These are phyloP conservation scores for Saturnispora galanensis DNA, from an alignment of 805 yeast species.

Conservation along the genomic window DNA sequence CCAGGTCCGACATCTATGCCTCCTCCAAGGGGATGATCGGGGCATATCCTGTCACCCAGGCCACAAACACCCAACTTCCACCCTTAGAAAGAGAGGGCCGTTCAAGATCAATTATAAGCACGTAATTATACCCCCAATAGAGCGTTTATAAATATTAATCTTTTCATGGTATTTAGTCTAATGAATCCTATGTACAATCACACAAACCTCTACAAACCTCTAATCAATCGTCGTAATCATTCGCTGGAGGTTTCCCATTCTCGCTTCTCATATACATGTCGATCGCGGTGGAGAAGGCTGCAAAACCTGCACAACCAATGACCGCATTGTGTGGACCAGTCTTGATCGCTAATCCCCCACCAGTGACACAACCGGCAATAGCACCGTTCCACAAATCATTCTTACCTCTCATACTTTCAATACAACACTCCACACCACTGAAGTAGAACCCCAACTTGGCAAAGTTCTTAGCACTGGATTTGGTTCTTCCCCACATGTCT, in stretches of 20 bases:
- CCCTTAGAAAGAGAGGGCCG: slow-evolving; percentile 72
- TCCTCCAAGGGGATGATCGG: slow-evolving; percentile 91
- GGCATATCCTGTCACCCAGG: slow-evolving; percentile 62
- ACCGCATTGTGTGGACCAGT: slow-evolving; percentile 90
- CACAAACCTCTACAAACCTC: not conserved
- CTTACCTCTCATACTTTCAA: slow-evolving; percentile 79
- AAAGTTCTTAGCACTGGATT: slow-evolving; percentile 83
- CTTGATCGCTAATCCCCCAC: slow-evolving; percentile 88
- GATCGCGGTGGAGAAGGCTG: slow-evolving; percentile 85
- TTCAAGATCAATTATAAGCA: slow-evolving; percentile 14
- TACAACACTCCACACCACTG: slow-evolving; percentile 85
- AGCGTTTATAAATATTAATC: not conserved
- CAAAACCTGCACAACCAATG: slow-evolving; percentile 95
- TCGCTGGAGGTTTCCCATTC: slow-evolving; percentile 69
- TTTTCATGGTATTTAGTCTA: not conserved
- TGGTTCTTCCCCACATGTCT: slow-evolving; percentile 89
- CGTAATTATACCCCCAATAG: not conserved
- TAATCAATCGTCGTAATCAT: slow-evolving; percentile 67
- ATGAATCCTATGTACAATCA: not conserved
- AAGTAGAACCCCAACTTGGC: slow-evolving; percentile 88
- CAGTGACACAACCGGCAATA: slow-evolving; percentile 91
- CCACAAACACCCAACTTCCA: slow-evolving; percentile 47
- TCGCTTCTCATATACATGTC: slow-evolving; percentile 83
- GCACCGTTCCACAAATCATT: slow-evolving; percentile 89
- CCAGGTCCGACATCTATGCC: slow-evolving; percentile 73